Evolutionary conservation across 768 basidiomycete genomes (phyloP), one percentile per base, ranked within the genome.

Genomic region (Termitomyces sp.): DNA sequence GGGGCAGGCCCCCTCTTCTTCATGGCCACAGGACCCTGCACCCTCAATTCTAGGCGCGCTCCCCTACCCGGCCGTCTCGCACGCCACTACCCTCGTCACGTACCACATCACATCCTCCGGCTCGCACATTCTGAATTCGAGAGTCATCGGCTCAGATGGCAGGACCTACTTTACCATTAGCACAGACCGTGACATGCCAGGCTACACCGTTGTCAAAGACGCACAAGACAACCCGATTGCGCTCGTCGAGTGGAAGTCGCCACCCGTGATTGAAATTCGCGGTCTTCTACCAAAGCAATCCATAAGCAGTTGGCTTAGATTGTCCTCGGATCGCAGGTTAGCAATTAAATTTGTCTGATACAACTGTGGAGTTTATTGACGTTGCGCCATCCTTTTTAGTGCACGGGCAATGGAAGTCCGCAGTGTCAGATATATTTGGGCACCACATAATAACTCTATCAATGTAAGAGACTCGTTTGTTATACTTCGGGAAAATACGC

Each of bases 21-120:
- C 63, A 4, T 69, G 66, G 69, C 65, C 67, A 20, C 61, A 63
- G 45, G 58, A 60, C 25, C 67, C 74, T 10, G 67, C 76, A 5
- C 83, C 86, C 51, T 87, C 87, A 51, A 72, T 87, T 60, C 85
- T 83, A 66, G 87, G 87, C 5, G 86, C 86, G 0, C 81, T 88
- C 20, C 87, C 87, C 34, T 86, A 83, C 65, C 79, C 83, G 0
- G 57, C 72, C 29, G 60, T 74, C 36, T 61, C 74, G 29, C 67
- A 74, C 6, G 40, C 73, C 29, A 65, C 77, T 15, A 71, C 74
- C 36, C 62, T 76, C 32, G 64, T 72, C 68, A 68, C 73, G 5
- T 82, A 83, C 70, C 75, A 76, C 52, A 83, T 88, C 75, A 79
- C 80, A 11, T 72, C 77, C 12, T 77, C 83, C 68, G 80, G 74